phyloP scores from a whole-genome alignment of 306 rosid species.

The barrel medic (Medicago truncatula) region DNA sequence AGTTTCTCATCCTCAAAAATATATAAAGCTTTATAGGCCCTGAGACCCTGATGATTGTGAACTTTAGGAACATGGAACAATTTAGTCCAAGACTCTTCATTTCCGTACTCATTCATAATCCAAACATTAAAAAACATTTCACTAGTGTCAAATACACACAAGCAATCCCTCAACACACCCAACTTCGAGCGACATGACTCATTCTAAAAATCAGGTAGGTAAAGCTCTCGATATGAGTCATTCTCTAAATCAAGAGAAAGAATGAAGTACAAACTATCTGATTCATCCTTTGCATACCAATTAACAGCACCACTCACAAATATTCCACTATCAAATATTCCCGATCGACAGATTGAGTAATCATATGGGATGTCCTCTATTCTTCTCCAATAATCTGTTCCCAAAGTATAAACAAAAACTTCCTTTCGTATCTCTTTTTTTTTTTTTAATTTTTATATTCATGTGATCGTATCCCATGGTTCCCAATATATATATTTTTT shows the following conservation, averaged over 20 bases:
- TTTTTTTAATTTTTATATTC: too few species aligned
- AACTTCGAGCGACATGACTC: not conserved
- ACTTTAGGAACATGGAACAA: too few species aligned
- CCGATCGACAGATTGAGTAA: not conserved
- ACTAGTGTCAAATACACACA: conserved; percentile 12
- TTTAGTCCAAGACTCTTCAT: conserved; percentile 48
- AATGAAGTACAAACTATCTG: not conserved
- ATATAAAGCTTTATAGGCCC: too few species aligned
- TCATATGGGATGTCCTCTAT: too few species aligned
- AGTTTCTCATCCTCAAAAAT: too few species aligned
- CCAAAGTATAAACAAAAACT: too few species aligned
- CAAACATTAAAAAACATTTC: conserved; percentile 17
- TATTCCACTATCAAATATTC: too few species aligned
- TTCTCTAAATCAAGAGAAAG: conserved; percentile 47
- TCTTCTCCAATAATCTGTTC: too few species aligned
- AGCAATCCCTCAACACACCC: conserved; percentile 35
- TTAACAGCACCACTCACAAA: not conserved
- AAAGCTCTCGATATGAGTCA: conserved; percentile 37
- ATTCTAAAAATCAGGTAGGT: conserved; percentile 1
- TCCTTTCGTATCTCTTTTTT: too few species aligned
- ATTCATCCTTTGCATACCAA: conserved; percentile 1
- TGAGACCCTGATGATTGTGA: too few species aligned
- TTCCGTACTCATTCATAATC: conserved; percentile 48
- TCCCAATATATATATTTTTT: too few species aligned
- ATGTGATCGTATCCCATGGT: too few species aligned